Conservation (phyloP, 768 basidiomycete genomes). For the Neoboletus magnificus region DNA sequence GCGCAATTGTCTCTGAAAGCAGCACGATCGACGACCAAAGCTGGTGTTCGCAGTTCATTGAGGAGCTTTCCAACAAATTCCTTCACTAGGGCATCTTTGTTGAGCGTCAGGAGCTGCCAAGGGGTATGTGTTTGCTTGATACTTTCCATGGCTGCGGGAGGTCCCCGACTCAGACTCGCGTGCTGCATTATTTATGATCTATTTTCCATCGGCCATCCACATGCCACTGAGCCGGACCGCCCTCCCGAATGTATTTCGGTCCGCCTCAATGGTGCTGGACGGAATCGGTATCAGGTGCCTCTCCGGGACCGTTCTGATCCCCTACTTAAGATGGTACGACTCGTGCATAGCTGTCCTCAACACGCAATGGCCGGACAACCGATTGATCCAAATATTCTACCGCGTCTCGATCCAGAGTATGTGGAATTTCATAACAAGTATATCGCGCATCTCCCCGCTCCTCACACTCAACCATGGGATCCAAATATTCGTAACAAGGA, state of each 20-base stretch:
- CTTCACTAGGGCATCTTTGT: conserved; percentile 47
- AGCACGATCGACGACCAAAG: conserved; percentile 71
- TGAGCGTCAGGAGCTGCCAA: conserved; percentile 37
- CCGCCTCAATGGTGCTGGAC: neutral
- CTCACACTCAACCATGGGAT: conserved; percentile 61
- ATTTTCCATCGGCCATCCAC: neutral
- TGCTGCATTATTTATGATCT: conserved; percentile 2
- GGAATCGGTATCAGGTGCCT: neutral
- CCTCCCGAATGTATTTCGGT: conserved; percentile 4
- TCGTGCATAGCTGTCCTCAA: neutral
- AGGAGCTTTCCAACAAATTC: conserved; percentile 59
- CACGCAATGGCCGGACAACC: conserved; percentile 37
- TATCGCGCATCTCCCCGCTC: conserved; percentile 44
- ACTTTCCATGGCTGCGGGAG: conserved; percentile 17
- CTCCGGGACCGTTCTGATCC: neutral
- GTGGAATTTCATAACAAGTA: conserved; percentile 55
- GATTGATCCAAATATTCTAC: conserved; percentile 58
- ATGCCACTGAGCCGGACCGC: neutral
- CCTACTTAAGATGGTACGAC: conserved; percentile 11
- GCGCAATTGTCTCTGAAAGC: conserved; percentile 72
- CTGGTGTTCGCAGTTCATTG: conserved; percentile 66
- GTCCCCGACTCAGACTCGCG: neutral
- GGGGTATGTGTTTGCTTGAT: conserved; percentile 47
- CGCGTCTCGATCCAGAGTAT: conserved; percentile 64
- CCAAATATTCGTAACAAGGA: conserved; percentile 51